Evolutionary conservation across 208 protist genomes (phyloP).

Genomic region (Angomonas ambiguus): DNA sequence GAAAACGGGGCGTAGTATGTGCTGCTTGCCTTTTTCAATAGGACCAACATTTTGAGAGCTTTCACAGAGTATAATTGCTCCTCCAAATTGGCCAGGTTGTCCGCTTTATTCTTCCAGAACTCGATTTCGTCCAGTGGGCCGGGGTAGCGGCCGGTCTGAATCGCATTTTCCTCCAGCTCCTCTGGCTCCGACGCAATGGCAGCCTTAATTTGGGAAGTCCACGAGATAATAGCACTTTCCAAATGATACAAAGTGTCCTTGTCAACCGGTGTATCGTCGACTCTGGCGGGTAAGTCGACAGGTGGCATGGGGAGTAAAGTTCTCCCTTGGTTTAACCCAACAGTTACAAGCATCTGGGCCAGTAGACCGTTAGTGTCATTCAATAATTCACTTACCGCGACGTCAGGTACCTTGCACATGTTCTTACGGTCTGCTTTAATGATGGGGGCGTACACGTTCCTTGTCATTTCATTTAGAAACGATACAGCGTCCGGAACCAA

Average conservation of each 20-base stretch:
- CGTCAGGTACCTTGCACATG: conserved; percentile 85
- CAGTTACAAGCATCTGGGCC: conserved; percentile 84
- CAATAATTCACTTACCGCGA: conserved; percentile 91
- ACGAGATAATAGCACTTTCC: conserved; percentile 91
- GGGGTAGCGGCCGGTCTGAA: conserved; percentile 66
- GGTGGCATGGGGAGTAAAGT: conserved; percentile 92
- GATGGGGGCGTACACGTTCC: conserved; percentile 87
- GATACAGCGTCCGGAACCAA: conserved; percentile 57
- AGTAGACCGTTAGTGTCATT: conserved; percentile 87
- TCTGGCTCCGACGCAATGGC: conserved; percentile 86
- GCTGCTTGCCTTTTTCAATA: conserved; percentile 88
- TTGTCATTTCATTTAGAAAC: conserved; percentile 72
- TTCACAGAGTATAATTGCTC: conserved; percentile 92
- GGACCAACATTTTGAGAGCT: conserved; percentile 89
- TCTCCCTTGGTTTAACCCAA: conserved; percentile 90
- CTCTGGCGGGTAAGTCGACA: conserved; percentile 71
- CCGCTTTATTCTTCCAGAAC: conserved; percentile 94
- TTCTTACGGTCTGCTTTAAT: conserved; percentile 84
- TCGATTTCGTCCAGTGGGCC: conserved; percentile 92
- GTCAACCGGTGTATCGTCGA: conserved; percentile 75
- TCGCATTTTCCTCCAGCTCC: conserved; percentile 65
- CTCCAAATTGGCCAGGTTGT: conserved; percentile 90
- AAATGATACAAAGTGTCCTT: conserved; percentile 90
- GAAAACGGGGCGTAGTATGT: conserved; percentile 88
- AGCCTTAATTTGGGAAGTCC: conserved; percentile 90